Percentiles rank a stretch among this genome's conserved stretches.
Conservation (phyloP, 179 eudicot genomes). For the Actinidia arguta region DNA sequence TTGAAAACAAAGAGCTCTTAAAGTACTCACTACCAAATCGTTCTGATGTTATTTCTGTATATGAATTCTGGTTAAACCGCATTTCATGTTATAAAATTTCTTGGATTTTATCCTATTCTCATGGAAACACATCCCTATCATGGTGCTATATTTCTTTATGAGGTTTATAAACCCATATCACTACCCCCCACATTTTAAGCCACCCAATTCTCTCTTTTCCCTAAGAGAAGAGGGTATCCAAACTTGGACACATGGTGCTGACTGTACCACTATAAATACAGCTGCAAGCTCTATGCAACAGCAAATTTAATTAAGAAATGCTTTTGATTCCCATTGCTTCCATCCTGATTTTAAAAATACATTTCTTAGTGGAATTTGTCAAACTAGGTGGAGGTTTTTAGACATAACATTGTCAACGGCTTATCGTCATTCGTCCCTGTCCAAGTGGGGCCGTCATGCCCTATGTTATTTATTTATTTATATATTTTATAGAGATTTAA, state of each 20-base stretch:
- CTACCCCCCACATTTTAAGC: constrained; percentile 20
- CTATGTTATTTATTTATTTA: background rate
- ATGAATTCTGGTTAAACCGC: too few species aligned
- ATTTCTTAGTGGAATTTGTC: constrained; percentile 9
- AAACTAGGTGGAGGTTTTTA: background rate
- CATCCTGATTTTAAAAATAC: background rate
- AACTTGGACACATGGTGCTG: constrained; percentile 29
- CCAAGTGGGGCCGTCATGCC: background rate
- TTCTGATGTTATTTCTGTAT: too few species aligned
- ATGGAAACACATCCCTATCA: constrained; percentile 9
- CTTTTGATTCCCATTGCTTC: constrained; percentile 15
- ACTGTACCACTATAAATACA: constrained; percentile 26
- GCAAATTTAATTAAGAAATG: background rate
- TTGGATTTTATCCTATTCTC: background rate
- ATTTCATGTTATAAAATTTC: background rate
- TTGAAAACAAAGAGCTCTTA: too few species aligned
- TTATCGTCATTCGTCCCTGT: background rate
- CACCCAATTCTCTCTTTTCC: background rate
- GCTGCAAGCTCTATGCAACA: constrained; percentile 23
- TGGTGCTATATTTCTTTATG: constrained; percentile 5
- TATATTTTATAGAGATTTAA: background rate
- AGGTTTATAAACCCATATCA: background rate
- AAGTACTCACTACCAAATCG: too few species aligned
- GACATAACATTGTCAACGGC: background rate
- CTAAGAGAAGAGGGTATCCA: constrained; percentile 13